Evolutionary conservation across 768 basidiomycete genomes (phyloP).

Genomic region (Candolleomyces eurysporus): DNA sequence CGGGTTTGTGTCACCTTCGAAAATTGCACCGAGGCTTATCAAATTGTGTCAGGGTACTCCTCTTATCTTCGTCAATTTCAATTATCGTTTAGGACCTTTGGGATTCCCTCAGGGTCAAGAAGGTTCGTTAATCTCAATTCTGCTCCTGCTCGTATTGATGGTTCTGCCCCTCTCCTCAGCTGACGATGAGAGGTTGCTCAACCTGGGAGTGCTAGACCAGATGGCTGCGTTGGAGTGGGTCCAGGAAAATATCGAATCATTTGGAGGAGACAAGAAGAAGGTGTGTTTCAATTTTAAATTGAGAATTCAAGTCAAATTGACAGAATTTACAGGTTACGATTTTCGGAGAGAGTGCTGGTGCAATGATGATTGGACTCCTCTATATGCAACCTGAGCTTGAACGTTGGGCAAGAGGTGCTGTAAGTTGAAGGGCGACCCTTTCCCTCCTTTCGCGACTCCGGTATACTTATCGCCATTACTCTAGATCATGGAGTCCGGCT

Average conservation of each 20-base stretch:
- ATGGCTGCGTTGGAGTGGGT: constrained; percentile 52
- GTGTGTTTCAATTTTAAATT: constrained; percentile 8
- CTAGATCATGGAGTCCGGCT: constrained; percentile 42
- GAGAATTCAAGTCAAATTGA: not conserved
- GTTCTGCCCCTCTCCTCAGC: constrained; percentile 20
- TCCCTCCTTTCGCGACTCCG: not conserved
- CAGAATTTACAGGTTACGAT: constrained; percentile 25
- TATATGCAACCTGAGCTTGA: constrained; percentile 33
- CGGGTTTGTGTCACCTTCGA: constrained; percentile 23
- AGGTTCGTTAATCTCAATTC: constrained; percentile 28
- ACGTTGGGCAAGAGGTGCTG: constrained; percentile 33
- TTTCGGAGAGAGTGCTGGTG: constrained; percentile 28
- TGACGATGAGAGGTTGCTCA: constrained; percentile 32
- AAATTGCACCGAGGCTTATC: constrained; percentile 11
- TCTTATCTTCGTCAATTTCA: constrained; percentile 38
- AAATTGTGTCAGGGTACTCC: constrained; percentile 36
- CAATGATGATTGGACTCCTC: constrained; percentile 26
- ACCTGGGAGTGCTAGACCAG: constrained; percentile 47
- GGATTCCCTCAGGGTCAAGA: constrained; percentile 44
- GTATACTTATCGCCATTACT: too few species aligned
- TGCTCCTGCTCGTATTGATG: constrained; percentile 29
- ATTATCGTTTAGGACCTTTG: constrained; percentile 44
- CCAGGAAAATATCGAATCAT: constrained; percentile 53
- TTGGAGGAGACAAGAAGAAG: constrained; percentile 52
- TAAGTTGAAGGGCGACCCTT: constrained; percentile 6